Evolutionary conservation across 2,329 filamentous ascomycete genomes (phyloP).

Genomic region (Venturiaceae sp.): DNA sequence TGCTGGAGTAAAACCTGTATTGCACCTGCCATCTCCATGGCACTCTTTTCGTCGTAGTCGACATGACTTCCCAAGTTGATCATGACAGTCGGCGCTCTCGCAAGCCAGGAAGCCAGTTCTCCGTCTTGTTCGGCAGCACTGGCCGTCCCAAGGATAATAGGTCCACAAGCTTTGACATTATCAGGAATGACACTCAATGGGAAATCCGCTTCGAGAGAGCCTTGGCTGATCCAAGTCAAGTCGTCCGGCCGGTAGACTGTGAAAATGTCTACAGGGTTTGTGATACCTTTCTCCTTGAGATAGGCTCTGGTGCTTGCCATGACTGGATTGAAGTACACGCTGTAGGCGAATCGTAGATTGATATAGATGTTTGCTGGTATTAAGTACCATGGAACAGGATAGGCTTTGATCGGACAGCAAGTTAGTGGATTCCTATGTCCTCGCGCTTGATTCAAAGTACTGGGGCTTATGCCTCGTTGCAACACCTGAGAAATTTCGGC

Average conservation of each 20-base stretch:
- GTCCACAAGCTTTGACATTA: conserved; percentile 1
- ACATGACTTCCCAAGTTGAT: conserved; percentile 1
- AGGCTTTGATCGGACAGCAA: conserved; percentile 17
- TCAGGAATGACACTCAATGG: conserved; percentile 1
- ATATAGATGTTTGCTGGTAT: conserved; percentile 34
- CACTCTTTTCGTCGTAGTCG: background rate
- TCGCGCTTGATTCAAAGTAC: conserved; percentile 22
- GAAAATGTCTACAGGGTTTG: conserved; percentile 3
- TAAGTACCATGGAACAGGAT: conserved; percentile 35
- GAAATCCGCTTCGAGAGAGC: background rate
- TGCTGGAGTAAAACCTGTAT: background rate
- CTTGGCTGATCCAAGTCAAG: conserved; percentile 5
- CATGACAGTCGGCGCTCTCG: background rate
- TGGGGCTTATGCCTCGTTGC: no score
- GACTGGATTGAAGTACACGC: conserved; percentile 12
- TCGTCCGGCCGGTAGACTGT: background rate
- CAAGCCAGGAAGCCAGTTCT: background rate
- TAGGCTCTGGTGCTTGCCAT: conserved; percentile 15
- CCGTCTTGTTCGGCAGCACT: background rate
- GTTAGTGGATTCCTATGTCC: background rate
- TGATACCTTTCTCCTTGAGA: background rate
- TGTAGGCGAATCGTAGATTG: conserved; percentile 18
- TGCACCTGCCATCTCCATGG: background rate
- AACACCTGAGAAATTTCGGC: no score
- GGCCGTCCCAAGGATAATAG: background rate